These are phyloP conservation scores for Gracilariopsis chorda DNA, from an alignment of 23 red algal genomes.

Conservation along the genomic window DNA sequence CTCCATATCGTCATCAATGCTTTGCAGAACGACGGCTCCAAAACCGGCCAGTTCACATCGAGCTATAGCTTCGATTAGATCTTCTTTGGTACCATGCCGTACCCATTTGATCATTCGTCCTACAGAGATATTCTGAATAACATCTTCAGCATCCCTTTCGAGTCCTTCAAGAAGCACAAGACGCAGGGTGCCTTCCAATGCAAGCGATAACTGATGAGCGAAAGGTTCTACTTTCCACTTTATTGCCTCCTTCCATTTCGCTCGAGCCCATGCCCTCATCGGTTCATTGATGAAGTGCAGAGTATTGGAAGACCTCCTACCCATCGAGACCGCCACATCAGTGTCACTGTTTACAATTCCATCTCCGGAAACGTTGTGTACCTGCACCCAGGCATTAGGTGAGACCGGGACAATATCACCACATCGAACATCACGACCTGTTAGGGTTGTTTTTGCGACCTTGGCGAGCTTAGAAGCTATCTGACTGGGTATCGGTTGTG, in stretches of 20 bases:
- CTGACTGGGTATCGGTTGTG: background rate
- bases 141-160: constrained; percentile 16
- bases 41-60: constrained; percentile 1
- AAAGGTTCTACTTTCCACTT: background rate
- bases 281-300: background rate
- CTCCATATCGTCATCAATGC: constrained; percentile 6
- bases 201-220: background rate
- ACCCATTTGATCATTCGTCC: constrained; percentile 11
- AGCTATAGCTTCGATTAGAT: background rate
- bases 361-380: background rate
- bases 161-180: constrained; percentile 14
- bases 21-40: background rate
- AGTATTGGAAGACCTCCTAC: background rate
- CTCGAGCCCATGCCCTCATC: constrained; percentile 13
- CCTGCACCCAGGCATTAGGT: background rate
- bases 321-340: constrained; percentile 1
- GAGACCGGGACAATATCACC: constrained; percentile 41
- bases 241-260: constrained; percentile 1
- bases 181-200: background rate
- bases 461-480: background rate
- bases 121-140: background rate
- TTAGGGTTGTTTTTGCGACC: constrained; percentile 2
- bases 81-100: background rate
- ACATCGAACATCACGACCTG: background rate
- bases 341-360: background rate